Evolutionary conservation across 2,329 filamentous ascomycete species (phyloP).

Genomic region (Claviceps africana): DNA sequence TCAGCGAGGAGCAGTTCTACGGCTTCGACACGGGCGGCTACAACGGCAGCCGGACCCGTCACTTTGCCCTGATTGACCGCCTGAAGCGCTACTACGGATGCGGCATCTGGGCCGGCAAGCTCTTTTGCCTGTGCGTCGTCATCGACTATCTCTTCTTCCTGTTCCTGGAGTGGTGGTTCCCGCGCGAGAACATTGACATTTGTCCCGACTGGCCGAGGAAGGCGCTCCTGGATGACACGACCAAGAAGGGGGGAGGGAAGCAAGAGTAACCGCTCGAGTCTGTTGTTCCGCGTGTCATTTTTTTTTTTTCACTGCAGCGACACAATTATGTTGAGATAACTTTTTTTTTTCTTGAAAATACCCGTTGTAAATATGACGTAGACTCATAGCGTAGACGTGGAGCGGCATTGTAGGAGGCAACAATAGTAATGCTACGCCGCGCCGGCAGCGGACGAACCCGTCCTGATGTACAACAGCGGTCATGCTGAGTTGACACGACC

Average conservation of each 20-base stretch:
- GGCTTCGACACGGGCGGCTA: slow-evolving; percentile 60
- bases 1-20: slow-evolving; percentile 78
- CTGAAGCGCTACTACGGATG: slow-evolving; percentile 96
- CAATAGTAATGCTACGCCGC: too few relatives aligned
- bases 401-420: too few relatives aligned
- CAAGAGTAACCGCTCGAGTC: slow-evolving; percentile 19
- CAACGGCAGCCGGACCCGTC: slow-evolving; percentile 59
- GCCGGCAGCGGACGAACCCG: too few relatives aligned
- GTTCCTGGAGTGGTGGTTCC: slow-evolving; percentile 75
- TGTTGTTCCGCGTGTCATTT: not conserved
- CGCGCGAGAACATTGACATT: slow-evolving; percentile 73
- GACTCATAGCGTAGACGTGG: too few relatives aligned
- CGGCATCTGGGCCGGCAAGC: slow-evolving; percentile 93
- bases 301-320: too few relatives aligned
- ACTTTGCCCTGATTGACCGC: slow-evolving; percentile 85
- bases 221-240: slow-evolving; percentile 19
- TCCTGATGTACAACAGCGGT: too few relatives aligned
- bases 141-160: slow-evolving; percentile 89
- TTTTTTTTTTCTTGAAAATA: too few relatives aligned
- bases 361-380: too few relatives aligned
- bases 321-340: too few relatives aligned
- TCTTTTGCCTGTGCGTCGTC: slow-evolving; percentile 89
- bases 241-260: slow-evolving; percentile 12
- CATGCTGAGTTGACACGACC: too few relatives aligned
- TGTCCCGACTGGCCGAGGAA: slow-evolving; percentile 89